Conservation (phyloP, 2,329 filamentous ascomycete genomes). For the Tolypocladium inflatum region DNA sequence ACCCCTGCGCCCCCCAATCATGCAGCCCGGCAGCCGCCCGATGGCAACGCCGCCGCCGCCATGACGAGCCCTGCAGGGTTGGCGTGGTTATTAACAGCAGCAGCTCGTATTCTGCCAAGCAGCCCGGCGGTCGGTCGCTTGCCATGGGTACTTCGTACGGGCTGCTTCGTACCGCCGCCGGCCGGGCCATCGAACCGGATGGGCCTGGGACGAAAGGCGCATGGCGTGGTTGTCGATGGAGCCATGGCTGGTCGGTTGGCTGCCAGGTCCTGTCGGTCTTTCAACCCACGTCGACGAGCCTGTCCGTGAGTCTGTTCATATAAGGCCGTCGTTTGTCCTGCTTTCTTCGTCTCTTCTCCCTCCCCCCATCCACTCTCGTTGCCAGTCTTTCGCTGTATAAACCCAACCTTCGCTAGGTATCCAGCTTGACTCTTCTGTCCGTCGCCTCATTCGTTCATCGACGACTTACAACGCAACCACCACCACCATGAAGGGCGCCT, state of each 20-base stretch:
- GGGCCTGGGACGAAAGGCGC: background rate
- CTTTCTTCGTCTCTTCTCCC: background rate
- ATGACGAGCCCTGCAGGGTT: background rate
- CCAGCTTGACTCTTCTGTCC: background rate
- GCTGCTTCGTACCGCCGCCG: background rate
- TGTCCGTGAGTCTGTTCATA: background rate
- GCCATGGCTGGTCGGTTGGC: background rate
- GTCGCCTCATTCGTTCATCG: background rate
- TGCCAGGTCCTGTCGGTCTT: background rate
- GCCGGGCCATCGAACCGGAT: background rate
- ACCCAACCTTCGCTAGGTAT: background rate
- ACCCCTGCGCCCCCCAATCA: background rate
- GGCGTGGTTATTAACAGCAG: background rate
- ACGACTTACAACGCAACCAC: background rate
- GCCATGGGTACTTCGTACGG: background rate
- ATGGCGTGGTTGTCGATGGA: background rate
- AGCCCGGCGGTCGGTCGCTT: background rate
- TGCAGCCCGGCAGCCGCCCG: background rate
- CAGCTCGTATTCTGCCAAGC: background rate
- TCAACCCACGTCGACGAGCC: background rate
- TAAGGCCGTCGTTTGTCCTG: background rate
- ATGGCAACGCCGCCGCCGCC: background rate
- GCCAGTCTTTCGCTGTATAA: background rate
- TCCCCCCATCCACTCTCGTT: background rate
- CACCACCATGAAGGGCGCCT: slow-evolving; percentile 22